Percentiles rank a stretch among this genome's conserved stretches.
phyloP scores from a whole-genome alignment of 2,329 filamentous ascomycete genomes.

The Epichloe coenophiala region DNA sequence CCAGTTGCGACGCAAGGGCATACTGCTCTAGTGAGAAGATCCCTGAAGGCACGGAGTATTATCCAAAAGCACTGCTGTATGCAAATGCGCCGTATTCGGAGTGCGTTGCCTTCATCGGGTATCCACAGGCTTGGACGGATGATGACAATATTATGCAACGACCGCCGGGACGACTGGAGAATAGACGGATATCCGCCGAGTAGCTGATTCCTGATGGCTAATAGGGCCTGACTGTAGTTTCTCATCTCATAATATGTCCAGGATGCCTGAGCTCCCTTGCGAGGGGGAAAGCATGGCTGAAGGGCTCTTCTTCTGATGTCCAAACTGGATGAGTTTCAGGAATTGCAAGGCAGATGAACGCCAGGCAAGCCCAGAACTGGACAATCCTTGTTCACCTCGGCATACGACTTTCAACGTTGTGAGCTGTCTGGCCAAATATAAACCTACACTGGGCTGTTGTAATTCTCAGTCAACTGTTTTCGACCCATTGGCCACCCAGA shows the following conservation, averaged over 20 bases:
- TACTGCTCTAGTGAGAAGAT: constrained; percentile 46
- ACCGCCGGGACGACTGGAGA: constrained; percentile 47
- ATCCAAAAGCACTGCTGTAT: constrained; percentile 63
- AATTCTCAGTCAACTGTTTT: constrained; percentile 59
- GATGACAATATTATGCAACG: constrained; percentile 60
- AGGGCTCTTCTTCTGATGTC: constrained; percentile 17
- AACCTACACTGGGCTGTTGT: constrained; percentile 56
- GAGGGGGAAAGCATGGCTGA: constrained; percentile 37
- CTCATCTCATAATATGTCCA: constrained; percentile 49
- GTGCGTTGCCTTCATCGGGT: constrained; percentile 68
- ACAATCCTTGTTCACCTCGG: not conserved
- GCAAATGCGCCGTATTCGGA: constrained; percentile 72
- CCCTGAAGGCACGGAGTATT: constrained; percentile 67
- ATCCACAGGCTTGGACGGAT: constrained; percentile 61
- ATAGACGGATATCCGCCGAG: not conserved
- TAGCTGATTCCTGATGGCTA: not conserved
- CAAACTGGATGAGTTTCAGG: too few species aligned
- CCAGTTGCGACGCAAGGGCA: constrained; percentile 43
- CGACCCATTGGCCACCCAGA: not conserved
- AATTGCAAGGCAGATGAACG: constrained; percentile 60
- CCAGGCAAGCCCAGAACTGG: constrained; percentile 67
- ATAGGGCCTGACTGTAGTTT: not conserved
- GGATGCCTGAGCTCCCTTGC: constrained; percentile 52
- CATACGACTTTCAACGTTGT: too few species aligned
- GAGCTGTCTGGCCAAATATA: not conserved